phyloP scores from a whole-genome alignment of 2,329 filamentous ascomycete genomes.

The Dactylellina haptotyla region DNA sequence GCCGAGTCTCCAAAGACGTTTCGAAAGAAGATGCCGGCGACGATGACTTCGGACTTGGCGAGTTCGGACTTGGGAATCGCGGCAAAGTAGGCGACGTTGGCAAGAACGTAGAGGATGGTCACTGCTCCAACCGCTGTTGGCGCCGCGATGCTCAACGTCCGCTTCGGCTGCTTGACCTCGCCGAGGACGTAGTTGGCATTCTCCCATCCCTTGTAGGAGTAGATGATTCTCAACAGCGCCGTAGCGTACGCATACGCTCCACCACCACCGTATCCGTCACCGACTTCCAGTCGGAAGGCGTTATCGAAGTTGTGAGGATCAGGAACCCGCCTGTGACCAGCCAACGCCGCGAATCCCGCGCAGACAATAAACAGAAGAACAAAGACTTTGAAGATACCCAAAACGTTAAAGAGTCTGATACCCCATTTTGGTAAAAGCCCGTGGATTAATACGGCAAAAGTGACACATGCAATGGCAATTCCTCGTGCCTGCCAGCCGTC shows the following conservation, averaged over 20 bases:
- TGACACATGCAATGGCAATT: conserved; percentile 68
- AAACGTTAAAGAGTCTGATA: conserved; percentile 69
- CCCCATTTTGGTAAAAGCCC: conserved; percentile 68
- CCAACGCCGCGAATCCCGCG: conserved; percentile 69
- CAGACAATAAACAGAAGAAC: conserved; percentile 72
- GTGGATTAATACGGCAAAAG: conserved; percentile 69
- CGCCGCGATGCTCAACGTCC: conserved; percentile 68
- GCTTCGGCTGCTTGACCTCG: conserved; percentile 68
- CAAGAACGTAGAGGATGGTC: conserved; percentile 71
- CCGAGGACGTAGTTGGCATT: conserved; percentile 72
- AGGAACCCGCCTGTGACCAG: conserved; percentile 65
- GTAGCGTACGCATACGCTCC: conserved; percentile 69
- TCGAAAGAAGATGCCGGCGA: conserved; percentile 71
- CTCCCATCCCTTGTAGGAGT: conserved; percentile 73
- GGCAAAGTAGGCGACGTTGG: conserved; percentile 74
- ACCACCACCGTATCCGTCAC: conserved; percentile 63
- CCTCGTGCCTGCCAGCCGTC: conserved; percentile 70
- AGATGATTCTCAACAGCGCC: conserved; percentile 69
- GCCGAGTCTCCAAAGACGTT: conserved; percentile 71
- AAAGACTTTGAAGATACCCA: conserved; percentile 71
- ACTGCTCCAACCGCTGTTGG: conserved; percentile 70
- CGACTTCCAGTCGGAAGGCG: conserved; percentile 65
- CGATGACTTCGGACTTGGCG: conserved; percentile 69
- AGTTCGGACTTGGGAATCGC: conserved; percentile 71
- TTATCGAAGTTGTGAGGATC: conserved; percentile 70